phyloP scores from a whole-genome alignment of 768 basidiomycete genomes.

The Pisolithus albus region DNA sequence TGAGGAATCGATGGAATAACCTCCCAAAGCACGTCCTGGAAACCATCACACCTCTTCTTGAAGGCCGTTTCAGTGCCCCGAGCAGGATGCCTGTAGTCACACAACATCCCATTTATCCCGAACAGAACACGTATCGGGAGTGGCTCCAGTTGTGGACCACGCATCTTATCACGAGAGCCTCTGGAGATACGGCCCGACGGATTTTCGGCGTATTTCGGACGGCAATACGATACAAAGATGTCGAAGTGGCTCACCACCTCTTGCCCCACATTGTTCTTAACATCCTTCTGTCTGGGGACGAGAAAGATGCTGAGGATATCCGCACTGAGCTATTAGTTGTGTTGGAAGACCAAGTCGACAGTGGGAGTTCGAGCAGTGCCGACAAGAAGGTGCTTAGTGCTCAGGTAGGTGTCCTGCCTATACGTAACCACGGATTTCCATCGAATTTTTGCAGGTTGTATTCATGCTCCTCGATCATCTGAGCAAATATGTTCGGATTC shows the following conservation, averaged over 20 bases:
- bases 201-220: constrained; percentile 79
- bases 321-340: constrained; percentile 73
- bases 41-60: constrained; percentile 78
- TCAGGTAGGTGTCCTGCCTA: constrained; percentile 50
- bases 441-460: constrained; percentile 55
- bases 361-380: constrained; percentile 45
- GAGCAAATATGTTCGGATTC: constrained; percentile 77
- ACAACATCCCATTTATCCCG: constrained; percentile 72
- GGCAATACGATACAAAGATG: constrained; percentile 81
- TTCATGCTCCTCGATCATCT: constrained; percentile 95
- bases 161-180: constrained; percentile 65
- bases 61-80: constrained; percentile 53
- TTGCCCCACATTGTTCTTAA: constrained; percentile 90
- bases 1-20: constrained; percentile 68
- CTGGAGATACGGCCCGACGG: constrained; percentile 47
- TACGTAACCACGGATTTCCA: not conserved
- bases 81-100: constrained; percentile 34
- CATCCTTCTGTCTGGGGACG: constrained; percentile 68
- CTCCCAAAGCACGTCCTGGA: constrained; percentile 82
- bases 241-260: constrained; percentile 86
- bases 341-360: constrained; percentile 78
- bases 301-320: constrained; percentile 57
- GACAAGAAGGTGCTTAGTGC: constrained; percentile 90
- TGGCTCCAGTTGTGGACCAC: constrained; percentile 92
- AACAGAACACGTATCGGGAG: constrained; percentile 79